Base-by-base conservation (phyloP, 169 alveolate species). In the Eimeria acervulina region DNA sequence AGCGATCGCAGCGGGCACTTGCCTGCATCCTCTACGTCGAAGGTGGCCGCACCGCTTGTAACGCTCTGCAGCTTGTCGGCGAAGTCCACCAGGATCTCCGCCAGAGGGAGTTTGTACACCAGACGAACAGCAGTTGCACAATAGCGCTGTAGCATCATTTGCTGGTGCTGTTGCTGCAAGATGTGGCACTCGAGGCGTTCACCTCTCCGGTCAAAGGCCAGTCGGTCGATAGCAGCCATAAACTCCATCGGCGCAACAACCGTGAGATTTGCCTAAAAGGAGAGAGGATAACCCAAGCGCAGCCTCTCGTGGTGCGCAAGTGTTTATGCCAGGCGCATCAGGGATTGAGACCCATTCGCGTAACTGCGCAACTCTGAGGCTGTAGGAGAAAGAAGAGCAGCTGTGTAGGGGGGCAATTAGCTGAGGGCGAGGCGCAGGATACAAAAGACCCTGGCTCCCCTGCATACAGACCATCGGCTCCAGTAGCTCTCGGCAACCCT, bases 21-120 rank as follows among this genome's bases (percentile, higher is more conserved):
- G 76, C 96, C 96, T 59, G 96, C 96, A 15, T 93, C 96, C 21
- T 55, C 63, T 59, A 76, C 88, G 13, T 66, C 93, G 40, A 47
- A 94, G 81, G 94, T 70, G 36, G 97, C 98, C 90, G 95, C 96
- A 28, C 99, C 99, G 95, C 97, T 97, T 51, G 99, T 98, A 31
- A 95, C 88, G 28, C 99, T 97, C 95, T 99, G 99, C 23, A 99
- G 97, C 95, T 96, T 96, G 97, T 98, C 99, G 89, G 98, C 98
- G 95, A 99, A 99, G 95, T 98, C 99, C 61, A 98, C 97, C 28
- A 99, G 97, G 76, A 99, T 97, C 95, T 99, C 99, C 21, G 98
- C 90, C 42, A 99, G 96, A 21, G 99, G 99, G 89, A 98, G 97
- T 19, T 95, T 97, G 96, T 97, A 99, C 87, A 96, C 96, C 47